A percentile compares a stretch with the other conserved stretches of the same genome.
Evolutionary conservation across 805 yeast genomes (phyloP).

Genomic region (Blastobotrys terrestris): DNA sequence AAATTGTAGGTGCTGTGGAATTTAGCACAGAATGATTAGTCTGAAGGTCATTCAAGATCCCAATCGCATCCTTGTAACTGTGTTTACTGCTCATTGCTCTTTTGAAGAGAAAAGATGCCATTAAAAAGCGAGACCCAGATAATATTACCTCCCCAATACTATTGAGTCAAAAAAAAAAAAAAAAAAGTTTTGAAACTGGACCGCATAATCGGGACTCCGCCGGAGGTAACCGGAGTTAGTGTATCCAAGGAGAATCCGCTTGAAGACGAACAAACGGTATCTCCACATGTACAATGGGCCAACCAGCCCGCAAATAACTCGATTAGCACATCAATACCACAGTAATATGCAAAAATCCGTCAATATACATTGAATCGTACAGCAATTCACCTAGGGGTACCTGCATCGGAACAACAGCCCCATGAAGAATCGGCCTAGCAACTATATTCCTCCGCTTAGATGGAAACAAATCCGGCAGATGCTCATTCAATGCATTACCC

Average conservation of each 20-base stretch:
- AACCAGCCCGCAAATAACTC: background rate
- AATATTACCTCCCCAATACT: background rate
- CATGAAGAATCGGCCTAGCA: constrained; percentile 48
- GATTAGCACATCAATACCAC: constrained; percentile 33
- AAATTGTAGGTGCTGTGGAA: constrained; percentile 25
- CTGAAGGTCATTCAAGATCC: constrained; percentile 78
- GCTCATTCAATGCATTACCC: constrained; percentile 35
- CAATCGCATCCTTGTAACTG: constrained; percentile 63
- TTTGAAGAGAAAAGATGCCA: background rate
- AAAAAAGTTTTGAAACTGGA: too few species aligned
- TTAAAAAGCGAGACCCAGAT: background rate
- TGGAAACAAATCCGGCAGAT: constrained; percentile 44
- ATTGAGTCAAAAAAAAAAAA: background rate
- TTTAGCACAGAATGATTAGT: constrained; percentile 65
- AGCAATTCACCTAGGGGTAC: constrained; percentile 44
- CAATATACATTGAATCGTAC: constrained; percentile 43
- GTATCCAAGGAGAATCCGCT: too few species aligned
- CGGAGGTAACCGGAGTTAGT: too few species aligned
- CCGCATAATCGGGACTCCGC: too few species aligned
- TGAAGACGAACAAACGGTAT: too few species aligned
- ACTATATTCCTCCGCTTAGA: constrained; percentile 32
- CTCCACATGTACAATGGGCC: background rate
- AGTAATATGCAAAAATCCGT: constrained; percentile 59
- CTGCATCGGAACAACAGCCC: constrained; percentile 43
- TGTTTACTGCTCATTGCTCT: constrained; percentile 1